Conservation (phyloP, 345 rosid species). For the Corymbia maculata region DNA sequence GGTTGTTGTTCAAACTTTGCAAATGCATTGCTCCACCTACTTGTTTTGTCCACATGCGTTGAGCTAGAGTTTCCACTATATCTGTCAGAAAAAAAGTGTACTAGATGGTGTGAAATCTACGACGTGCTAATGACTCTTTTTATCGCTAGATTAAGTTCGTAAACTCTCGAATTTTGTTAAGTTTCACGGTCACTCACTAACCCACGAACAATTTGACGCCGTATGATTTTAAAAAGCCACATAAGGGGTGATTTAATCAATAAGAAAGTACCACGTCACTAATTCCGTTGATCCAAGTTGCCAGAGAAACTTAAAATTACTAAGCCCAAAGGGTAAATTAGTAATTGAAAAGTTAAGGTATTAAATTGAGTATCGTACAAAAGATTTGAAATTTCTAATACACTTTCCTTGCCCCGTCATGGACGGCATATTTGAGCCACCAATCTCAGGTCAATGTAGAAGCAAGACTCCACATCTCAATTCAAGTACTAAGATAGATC, state of each 20-base stretch:
- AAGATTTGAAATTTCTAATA: neutral
- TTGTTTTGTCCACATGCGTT: neutral
- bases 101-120: neutral
- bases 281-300: neutral
- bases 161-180: neutral
- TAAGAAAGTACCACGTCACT: rapidly evolving
- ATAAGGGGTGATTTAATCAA: neutral
- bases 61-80: neutral
- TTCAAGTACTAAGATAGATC: rapidly evolving
- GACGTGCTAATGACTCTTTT: neutral
- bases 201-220: rapidly evolving
- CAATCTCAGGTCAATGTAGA: no score
- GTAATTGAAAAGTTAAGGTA: neutral
- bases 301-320: neutral
- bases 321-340: rapidly evolving
- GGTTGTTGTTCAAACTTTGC: neutral
- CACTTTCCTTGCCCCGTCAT: neutral
- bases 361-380: rapidly evolving
- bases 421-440: neutral
- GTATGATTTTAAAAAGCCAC: rapidly evolving
- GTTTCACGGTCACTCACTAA: rapidly evolving
- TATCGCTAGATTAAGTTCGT: neutral
- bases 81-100: neutral
- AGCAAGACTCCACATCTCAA: neutral
- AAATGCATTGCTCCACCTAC: neutral